Percentiles rank a stretch among this genome's conserved stretches.
These are phyloP conservation scores for Pythium diclinum DNA, from an alignment of 352 stramenopile species.

Conservation along the genomic window DNA sequence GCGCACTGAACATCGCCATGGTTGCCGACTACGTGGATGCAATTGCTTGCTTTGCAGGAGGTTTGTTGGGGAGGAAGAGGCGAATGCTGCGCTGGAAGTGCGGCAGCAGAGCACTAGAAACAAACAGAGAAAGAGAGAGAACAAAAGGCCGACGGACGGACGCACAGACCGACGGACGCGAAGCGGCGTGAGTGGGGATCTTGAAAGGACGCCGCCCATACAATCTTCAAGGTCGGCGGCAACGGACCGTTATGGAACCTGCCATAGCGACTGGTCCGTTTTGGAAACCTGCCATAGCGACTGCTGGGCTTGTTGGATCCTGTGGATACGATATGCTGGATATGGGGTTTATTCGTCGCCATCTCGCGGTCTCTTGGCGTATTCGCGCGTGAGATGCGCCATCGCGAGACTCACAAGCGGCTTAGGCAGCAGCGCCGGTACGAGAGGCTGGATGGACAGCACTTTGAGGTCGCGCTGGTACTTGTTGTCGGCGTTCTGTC, in stretches of 20 bases:
- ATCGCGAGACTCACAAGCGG: constrained; percentile 40
- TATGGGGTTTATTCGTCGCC: background rate
- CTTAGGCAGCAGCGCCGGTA: constrained; percentile 40
- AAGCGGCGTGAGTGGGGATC: constrained; percentile 6
- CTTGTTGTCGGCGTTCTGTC: constrained; percentile 22
- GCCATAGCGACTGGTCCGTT: background rate
- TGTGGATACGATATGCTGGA: too few relatives aligned
- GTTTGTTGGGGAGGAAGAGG: background rate
- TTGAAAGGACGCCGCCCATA: constrained; percentile 9
- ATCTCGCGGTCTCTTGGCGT: constrained; percentile 6
- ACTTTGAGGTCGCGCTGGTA: constrained; percentile 54
- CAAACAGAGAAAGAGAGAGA: background rate
- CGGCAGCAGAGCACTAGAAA: background rate
- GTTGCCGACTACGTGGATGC: background rate
- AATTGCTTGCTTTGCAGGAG: background rate
- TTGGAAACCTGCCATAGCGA: constrained; percentile 2
- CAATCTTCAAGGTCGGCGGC: constrained; percentile 9
- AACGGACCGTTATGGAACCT: constrained; percentile 6
- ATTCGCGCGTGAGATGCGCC: constrained; percentile 29
- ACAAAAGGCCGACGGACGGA: background rate
- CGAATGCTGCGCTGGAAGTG: constrained; percentile 3
- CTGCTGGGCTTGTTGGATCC: background rate
- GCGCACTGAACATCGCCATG: constrained; percentile 80
- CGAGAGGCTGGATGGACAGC: constrained; percentile 39
- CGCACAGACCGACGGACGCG: background rate